Percentiles rank a stretch among this genome's conserved stretches.
Evolutionary conservation across 768 basidiomycete species (phyloP).

Genomic region (Mycena leptocephala): DNA sequence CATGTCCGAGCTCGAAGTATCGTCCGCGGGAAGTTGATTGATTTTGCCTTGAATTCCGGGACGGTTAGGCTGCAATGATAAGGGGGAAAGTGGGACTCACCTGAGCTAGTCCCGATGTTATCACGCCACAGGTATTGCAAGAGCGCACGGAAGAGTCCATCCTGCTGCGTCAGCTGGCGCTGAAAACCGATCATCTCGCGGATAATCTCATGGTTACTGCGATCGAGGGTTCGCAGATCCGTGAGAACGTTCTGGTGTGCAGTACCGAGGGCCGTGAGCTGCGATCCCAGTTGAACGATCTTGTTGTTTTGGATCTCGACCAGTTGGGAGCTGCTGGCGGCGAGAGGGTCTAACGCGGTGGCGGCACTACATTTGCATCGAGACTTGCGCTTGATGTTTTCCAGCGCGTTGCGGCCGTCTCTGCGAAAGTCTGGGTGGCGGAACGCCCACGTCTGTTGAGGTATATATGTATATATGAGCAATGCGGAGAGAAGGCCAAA

Average conservation of each 20-base stretch:
- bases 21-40: too few species aligned
- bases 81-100: not conserved
- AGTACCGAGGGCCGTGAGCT: not conserved
- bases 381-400: not conserved
- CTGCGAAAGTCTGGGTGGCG: not conserved
- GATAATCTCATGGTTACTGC: not conserved
- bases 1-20: not conserved
- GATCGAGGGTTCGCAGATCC: not conserved
- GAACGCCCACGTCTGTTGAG: not conserved
- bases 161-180: not conserved
- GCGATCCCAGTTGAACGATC: not conserved
- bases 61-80: not conserved
- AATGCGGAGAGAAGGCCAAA: not conserved
- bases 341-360: not conserved
- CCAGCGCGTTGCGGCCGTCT: not conserved
- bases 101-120: not conserved
- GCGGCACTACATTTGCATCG: not conserved
- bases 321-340: not conserved
- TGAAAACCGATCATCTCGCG: not conserved
- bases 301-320: not conserved
- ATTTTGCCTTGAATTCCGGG: not conserved
- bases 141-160: not conserved
- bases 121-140: not conserved
- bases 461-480: not conserved
- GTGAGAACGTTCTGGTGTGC: not conserved